Conservation (phyloP, 768 basidiomycete species). For the Amanita phalloides region DNA sequence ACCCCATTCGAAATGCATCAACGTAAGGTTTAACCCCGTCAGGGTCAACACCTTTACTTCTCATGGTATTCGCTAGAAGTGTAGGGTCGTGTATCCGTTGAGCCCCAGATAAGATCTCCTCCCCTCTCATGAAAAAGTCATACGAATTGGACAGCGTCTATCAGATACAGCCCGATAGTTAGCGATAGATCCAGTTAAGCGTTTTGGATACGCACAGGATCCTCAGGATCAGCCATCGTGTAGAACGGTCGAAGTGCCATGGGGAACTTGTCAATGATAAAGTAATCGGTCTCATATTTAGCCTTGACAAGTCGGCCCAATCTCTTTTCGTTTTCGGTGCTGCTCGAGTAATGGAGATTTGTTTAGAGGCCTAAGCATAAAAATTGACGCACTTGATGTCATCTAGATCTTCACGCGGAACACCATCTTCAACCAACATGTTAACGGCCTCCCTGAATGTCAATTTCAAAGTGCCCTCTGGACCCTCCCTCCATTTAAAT, state of each 20-base stretch:
- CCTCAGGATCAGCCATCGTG: constrained; percentile 94
- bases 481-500: constrained; percentile 90
- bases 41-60: constrained; percentile 79
- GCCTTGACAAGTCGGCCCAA: constrained; percentile 83
- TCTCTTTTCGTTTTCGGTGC: constrained; percentile 92
- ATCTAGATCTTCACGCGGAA: constrained; percentile 65
- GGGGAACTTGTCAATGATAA: constrained; percentile 99
- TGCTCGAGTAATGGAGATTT: constrained; percentile 18
- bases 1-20: constrained; percentile 91
- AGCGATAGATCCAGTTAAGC: neutral
- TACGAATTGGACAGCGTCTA: constrained; percentile 95
- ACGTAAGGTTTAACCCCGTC: constrained; percentile 87
- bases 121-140: constrained; percentile 99
- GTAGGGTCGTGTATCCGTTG: constrained; percentile 92
- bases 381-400: constrained; percentile 68
- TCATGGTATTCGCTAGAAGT: constrained; percentile 80
- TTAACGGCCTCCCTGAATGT: constrained; percentile 84
- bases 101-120: constrained; percentile 97
- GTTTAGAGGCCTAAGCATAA: constrained; percentile 1
- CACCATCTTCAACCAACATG: constrained; percentile 79
- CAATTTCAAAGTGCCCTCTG: constrained; percentile 78
- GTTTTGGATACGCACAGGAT: constrained; percentile 50
- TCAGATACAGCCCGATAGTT: constrained; percentile 3
- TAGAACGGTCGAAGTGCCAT: constrained; percentile 94
- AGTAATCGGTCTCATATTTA: constrained; percentile 97